A percentile compares a stretch with the other conserved stretches of the same genome.
phyloP scores from a whole-genome alignment of 352 stramenopile genomes.

The Hyaloperonospora brassicae region DNA sequence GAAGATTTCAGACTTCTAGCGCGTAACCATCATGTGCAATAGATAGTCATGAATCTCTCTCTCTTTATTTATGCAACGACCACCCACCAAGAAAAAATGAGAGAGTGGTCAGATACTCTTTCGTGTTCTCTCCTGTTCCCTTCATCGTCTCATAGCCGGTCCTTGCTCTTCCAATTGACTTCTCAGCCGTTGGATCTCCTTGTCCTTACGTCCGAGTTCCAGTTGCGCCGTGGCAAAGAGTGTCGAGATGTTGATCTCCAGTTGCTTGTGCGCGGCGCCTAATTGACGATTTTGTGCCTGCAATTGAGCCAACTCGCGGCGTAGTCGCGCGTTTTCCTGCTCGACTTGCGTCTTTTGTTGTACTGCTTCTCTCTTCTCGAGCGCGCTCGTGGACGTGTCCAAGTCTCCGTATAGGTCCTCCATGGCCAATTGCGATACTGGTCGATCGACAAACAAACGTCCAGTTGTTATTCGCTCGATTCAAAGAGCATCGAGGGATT shows the following conservation, averaged over 20 bases:
- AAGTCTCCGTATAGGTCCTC: slow-evolving; percentile 77
- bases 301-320: slow-evolving; percentile 48
- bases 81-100: no score
- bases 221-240: slow-evolving; percentile 69
- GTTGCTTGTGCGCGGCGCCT: slow-evolving; percentile 42
- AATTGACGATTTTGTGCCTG: slow-evolving; percentile 57
- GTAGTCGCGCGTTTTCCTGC: slow-evolving; percentile 42
- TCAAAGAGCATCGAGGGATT: no score
- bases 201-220: slow-evolving; percentile 72
- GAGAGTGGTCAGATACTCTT: no score
- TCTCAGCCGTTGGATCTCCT: slow-evolving; percentile 62
- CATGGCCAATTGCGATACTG: slow-evolving; percentile 4
- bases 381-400: slow-evolving; percentile 64
- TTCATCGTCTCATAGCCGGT: slow-evolving; percentile 7
- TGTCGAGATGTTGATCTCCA: slow-evolving; percentile 68
- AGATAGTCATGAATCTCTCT: no score
- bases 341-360: slow-evolving; percentile 48
- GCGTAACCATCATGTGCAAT: no score
- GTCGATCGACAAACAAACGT: slow-evolving; percentile 16
- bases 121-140: not conserved
- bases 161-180: slow-evolving; percentile 27
- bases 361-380: slow-evolving; percentile 56
- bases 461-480: no score
- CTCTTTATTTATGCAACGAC: slow-evolving; percentile 34
- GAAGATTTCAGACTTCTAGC: no score